A percentile compares a stretch with the other conserved stretches of the same genome.
These are phyloP conservation scores for Cryphonectria japonica DNA, from an alignment of 2,329 filamentous ascomycete genomes.

Conservation along the genomic window DNA sequence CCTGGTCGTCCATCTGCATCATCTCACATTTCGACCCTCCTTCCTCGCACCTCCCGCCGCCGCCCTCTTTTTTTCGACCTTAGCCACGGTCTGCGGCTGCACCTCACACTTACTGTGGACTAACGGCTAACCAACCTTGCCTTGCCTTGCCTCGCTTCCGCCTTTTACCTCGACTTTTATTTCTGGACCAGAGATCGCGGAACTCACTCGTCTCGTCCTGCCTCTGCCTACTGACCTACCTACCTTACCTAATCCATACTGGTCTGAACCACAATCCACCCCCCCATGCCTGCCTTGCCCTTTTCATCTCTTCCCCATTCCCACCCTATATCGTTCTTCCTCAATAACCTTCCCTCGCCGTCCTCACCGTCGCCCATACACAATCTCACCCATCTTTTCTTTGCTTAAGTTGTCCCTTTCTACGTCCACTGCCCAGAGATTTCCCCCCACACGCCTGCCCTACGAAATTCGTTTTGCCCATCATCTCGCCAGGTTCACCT, in stretches of 20 bases:
- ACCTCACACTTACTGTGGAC: neutral
- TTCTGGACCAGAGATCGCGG: neutral
- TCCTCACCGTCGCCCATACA: conserved; percentile 11
- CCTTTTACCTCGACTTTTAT: neutral
- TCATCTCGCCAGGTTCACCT: neutral
- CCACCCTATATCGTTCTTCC: conserved; percentile 25
- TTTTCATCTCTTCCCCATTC: conserved; percentile 26
- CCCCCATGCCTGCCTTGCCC: conserved; percentile 23
- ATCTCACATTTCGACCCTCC: conserved; percentile 7
- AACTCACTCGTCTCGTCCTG: conserved; percentile 3
- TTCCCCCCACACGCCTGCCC: neutral
- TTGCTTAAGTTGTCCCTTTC: neutral
- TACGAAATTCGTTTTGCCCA: neutral
- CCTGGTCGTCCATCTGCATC: conserved; percentile 6
- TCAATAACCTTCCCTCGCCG: conserved; percentile 11
- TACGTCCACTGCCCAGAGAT: neutral
- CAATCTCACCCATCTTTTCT: conserved; percentile 1
- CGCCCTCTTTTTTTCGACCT: neutral
- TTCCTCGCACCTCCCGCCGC: conserved; percentile 5
- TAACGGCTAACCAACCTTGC: neutral
- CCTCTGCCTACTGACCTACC: neutral
- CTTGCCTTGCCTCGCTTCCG: neutral
- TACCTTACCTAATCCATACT: conserved; percentile 28
- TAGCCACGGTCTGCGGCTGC: neutral
- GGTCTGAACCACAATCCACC: neutral